Conservation (phyloP, 306 rosid species). For the Begonia masoniana region DNA sequence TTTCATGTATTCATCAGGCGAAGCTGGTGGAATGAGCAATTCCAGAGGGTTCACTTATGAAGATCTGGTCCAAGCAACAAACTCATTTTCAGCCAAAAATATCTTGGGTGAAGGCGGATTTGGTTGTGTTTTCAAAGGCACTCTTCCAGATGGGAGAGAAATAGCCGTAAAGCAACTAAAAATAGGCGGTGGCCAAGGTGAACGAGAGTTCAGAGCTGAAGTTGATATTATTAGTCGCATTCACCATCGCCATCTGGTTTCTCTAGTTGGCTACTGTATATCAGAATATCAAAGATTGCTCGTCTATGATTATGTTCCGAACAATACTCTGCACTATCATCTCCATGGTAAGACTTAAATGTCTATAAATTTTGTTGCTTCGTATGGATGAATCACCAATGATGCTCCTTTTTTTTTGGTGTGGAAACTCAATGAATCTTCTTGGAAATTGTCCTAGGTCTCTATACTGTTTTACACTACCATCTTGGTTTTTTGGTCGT, state of each 20-base stretch:
- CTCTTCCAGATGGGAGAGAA: constrained; percentile 64
- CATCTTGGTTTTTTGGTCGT: no score
- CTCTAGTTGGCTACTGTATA: constrained; percentile 90
- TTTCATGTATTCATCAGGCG: constrained; percentile 51
- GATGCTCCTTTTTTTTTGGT: no score
- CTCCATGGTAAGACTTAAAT: constrained; percentile 62
- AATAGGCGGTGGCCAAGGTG: constrained; percentile 93
- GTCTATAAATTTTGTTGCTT: not conserved
- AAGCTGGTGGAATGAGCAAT: constrained; percentile 51
- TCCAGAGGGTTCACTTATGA: constrained; percentile 77
- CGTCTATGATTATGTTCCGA: constrained; percentile 73
- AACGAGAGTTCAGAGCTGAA: constrained; percentile 96
- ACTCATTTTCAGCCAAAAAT: constrained; percentile 54
- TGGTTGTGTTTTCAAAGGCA: constrained; percentile 94
- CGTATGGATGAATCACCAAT: no score
- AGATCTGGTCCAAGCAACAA: constrained; percentile 71
- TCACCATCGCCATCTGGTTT: constrained; percentile 97
- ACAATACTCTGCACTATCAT: constrained; percentile 78
- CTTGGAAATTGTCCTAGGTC: no score
- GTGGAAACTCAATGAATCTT: no score
- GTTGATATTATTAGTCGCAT: constrained; percentile 92
- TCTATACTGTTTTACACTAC: no score
- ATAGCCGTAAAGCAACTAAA: constrained; percentile 94
- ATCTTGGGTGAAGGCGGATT: constrained; percentile 98
- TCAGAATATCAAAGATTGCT: constrained; percentile 85